These are phyloP conservation scores for Termitomyces sp. DNA, from an alignment of 768 basidiomycete genomes.

Conservation along the genomic window DNA sequence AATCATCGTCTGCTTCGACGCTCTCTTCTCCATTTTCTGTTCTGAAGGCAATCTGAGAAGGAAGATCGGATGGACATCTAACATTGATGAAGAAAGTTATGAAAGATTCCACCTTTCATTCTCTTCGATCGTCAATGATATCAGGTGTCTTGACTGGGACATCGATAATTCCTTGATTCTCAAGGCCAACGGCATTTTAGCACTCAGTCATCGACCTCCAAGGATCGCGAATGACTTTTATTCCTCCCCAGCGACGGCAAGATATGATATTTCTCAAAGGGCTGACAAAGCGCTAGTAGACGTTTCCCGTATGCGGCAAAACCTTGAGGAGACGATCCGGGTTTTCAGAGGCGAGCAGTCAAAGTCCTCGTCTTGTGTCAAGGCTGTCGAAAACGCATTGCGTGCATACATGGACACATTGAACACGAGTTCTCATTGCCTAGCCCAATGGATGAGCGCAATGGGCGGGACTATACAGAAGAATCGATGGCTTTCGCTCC, in stretches of 20 bases:
- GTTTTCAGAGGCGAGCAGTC: not conserved
- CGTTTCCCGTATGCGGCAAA: not conserved
- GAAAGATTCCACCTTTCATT: not conserved
- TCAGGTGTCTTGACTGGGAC: slow-evolving; percentile 1
- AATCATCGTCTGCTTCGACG: not conserved
- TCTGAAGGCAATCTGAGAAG: not conserved
- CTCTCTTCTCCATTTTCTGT: slow-evolving; percentile 1
- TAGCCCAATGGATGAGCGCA: not conserved
- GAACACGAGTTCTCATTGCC: not conserved
- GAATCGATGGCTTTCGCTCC: slow-evolving; percentile 1
- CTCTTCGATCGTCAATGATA: not conserved
- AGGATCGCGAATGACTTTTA: not conserved
- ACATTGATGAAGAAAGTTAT: not conserved
- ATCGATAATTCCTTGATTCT: not conserved
- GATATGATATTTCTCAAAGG: not conserved
- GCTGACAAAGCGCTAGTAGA: not conserved
- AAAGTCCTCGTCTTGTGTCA: not conserved
- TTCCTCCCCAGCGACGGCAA: not conserved
- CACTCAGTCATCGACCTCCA: not conserved
- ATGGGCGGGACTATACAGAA: not conserved
- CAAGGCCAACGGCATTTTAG: not conserved
- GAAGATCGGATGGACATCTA: not conserved
- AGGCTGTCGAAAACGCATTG: not conserved
- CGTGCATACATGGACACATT: not conserved
- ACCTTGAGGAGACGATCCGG: not conserved